Conservation (phyloP, 768 basidiomycete genomes). For the Saitozyma podzolica region DNA sequence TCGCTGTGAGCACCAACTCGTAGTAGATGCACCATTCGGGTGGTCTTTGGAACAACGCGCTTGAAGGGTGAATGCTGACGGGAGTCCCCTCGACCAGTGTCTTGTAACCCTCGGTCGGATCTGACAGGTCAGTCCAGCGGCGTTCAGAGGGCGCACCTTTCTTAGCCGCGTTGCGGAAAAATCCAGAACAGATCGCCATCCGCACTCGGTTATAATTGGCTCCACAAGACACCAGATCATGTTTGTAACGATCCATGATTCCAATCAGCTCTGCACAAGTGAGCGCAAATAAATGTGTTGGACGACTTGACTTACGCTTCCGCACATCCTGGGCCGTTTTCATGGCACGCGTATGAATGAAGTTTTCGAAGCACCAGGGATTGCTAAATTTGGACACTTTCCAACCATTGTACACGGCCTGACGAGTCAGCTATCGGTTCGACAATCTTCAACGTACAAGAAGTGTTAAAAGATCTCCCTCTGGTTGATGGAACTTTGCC, state of each 20-base stretch:
- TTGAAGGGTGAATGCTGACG: conserved; percentile 96
- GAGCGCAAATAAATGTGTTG: neutral
- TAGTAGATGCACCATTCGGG: conserved; percentile 76
- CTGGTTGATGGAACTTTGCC: conserved; percentile 97
- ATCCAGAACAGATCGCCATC: conserved; percentile 93
- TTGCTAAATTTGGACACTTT: conserved; percentile 93
- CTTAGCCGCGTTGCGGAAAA: conserved; percentile 97
- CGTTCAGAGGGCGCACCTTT: conserved; percentile 68
- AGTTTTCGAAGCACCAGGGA: conserved; percentile 99
- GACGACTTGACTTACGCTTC: conserved; percentile 60
- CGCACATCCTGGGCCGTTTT: conserved; percentile 94
- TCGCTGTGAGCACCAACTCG: conserved; percentile 92
- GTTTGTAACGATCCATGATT: conserved; percentile 99
- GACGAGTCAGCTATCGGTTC: conserved; percentile 49
- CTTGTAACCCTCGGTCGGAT: conserved; percentile 89
- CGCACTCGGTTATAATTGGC: conserved; percentile 89
- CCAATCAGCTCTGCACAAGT: conserved; percentile 67
- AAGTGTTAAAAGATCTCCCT: conserved; percentile 75
- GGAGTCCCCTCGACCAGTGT: conserved; percentile 64
- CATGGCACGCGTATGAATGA: conserved; percentile 97
- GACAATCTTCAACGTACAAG: conserved; percentile 25
- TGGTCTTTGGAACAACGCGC: conserved; percentile 85
- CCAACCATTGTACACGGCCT: conserved; percentile 97
- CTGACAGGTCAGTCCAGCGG: conserved; percentile 22
- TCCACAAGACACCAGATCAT: conserved; percentile 71